These are phyloP conservation scores for Rhizopogon roseolus DNA, from an alignment of 768 basidiomycete species.

Conservation along the genomic window DNA sequence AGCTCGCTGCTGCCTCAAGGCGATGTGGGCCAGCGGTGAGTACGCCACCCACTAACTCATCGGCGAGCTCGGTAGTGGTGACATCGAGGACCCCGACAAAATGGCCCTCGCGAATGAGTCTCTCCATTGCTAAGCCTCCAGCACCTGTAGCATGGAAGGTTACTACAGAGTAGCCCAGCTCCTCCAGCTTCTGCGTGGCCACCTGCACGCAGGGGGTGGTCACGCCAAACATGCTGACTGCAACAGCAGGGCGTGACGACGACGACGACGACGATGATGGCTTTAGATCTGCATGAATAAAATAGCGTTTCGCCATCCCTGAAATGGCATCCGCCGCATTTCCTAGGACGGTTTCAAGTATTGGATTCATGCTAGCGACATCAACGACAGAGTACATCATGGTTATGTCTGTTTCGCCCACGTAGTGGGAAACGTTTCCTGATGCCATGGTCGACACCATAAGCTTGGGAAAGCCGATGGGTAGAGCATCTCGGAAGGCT, in stretches of 20 bases:
- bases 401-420: slow-evolving; percentile 26
- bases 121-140: slow-evolving; percentile 26
- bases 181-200: slow-evolving; percentile 17
- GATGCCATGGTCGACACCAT: slow-evolving; percentile 28
- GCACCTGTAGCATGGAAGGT: slow-evolving; percentile 23
- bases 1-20: slow-evolving; percentile 19
- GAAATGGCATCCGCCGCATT: slow-evolving; percentile 25
- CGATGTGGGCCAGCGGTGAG: slow-evolving; percentile 22
- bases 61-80: slow-evolving; percentile 29
- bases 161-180: slow-evolving; percentile 18
- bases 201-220: slow-evolving; percentile 16
- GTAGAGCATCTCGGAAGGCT: slow-evolving; percentile 17
- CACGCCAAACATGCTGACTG: slow-evolving; percentile 25
- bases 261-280: neutral
- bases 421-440: slow-evolving; percentile 19
- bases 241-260: slow-evolving; percentile 4
- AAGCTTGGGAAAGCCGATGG: slow-evolving; percentile 25
- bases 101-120: slow-evolving; percentile 17
- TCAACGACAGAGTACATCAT: slow-evolving; percentile 30
- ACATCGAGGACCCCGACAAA: slow-evolving; percentile 24
- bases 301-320: slow-evolving; percentile 17
- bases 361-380: slow-evolving; percentile 21
- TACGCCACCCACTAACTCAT: slow-evolving; percentile 26
- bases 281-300: neutral
- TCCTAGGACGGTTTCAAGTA: slow-evolving; percentile 15